Conservation (phyloP, 2,329 filamentous ascomycete species). For the Graphilbum ipis-grandicollis region DNA sequence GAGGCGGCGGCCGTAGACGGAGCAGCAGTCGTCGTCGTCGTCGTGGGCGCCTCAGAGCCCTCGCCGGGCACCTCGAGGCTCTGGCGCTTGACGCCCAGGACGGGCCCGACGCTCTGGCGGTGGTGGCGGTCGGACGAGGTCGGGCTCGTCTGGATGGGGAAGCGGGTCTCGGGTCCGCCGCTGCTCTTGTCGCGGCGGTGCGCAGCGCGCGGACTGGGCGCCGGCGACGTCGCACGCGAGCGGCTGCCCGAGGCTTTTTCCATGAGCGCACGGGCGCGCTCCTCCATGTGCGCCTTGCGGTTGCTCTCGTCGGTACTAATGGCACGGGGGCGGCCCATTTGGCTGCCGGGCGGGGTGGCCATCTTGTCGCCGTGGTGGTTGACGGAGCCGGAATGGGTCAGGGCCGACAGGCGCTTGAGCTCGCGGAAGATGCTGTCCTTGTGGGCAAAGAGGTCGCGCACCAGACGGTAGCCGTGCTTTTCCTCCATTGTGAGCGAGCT, state of each 20-base stretch:
- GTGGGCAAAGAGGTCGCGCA: slow-evolving; percentile 82
- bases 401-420: slow-evolving; percentile 71
- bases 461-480: slow-evolving; percentile 75
- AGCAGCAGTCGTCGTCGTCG: slow-evolving; percentile 17
- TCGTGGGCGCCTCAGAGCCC: slow-evolving; percentile 16
- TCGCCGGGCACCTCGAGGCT: slow-evolving; percentile 66
- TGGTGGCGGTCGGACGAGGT: slow-evolving; percentile 33
- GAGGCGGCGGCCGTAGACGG: slow-evolving; percentile 13
- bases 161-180: slow-evolving; percentile 57
- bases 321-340: slow-evolving; percentile 65
- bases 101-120: slow-evolving; percentile 30
- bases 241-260: slow-evolving; percentile 46
- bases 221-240: slow-evolving; percentile 59
- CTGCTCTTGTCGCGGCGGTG: slow-evolving; percentile 72
- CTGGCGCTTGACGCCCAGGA: slow-evolving; percentile 36
- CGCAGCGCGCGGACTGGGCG: slow-evolving; percentile 28
- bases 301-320: slow-evolving; percentile 94
- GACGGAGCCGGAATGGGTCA: slow-evolving; percentile 45
- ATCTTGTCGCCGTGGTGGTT: slow-evolving; percentile 14
- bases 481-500: slow-evolving; percentile 91
- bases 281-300: slow-evolving; percentile 84
- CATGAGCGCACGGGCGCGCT: slow-evolving; percentile 69
- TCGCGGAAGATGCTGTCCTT: slow-evolving; percentile 94
- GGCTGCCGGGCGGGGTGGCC: too few species aligned
- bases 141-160: slow-evolving; percentile 59